Percentiles rank a stretch among this genome's conserved stretches.
Conservation (phyloP, 1,284 basidiomycete species). For the Leccinum huronense region DNA sequence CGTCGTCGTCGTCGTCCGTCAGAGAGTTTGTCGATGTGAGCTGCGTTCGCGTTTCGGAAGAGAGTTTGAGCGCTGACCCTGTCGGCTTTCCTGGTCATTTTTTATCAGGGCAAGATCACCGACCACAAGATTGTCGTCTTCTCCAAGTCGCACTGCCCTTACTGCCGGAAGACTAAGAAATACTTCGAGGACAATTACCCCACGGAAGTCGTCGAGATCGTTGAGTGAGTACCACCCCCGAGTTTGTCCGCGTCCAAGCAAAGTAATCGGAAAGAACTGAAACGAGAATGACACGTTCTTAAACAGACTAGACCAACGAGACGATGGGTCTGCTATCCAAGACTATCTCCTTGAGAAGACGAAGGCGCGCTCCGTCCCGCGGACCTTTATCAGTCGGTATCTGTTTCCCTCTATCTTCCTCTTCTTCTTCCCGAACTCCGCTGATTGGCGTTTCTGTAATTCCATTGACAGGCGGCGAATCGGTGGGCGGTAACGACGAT, state of each 20-base stretch:
- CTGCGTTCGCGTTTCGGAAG: neutral
- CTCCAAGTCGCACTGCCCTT: slow-evolving; percentile 67
- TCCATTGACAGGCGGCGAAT: slow-evolving; percentile 18
- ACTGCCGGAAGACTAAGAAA: slow-evolving; percentile 56
- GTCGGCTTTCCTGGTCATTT: neutral
- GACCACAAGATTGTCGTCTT: slow-evolving; percentile 66
- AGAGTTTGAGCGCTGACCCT: slow-evolving; percentile 3
- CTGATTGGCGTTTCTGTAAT: neutral
- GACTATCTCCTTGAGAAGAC: slow-evolving; percentile 27
- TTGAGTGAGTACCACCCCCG: slow-evolving; percentile 50
- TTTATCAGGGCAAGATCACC: slow-evolving; percentile 48
- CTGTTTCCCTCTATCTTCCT: neutral
- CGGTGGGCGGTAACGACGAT: slow-evolving; percentile 28
- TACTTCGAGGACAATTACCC: slow-evolving; percentile 53
- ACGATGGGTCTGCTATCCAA: slow-evolving; percentile 22
- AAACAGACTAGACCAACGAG: slow-evolving; percentile 22
- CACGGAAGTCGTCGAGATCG: slow-evolving; percentile 46
- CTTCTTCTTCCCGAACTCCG: neutral
- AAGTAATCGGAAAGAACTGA: neutral
- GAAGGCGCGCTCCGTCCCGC: slow-evolving; percentile 27
- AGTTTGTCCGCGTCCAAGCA: neutral
- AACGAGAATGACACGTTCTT: neutral
- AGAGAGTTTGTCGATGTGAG: slow-evolving; percentile 44
- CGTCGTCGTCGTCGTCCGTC: slow-evolving; percentile 29
- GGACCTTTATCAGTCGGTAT: slow-evolving; percentile 31